Evolutionary conservation across 2,329 filamentous ascomycete genomes (phyloP).

Genomic region (Zopfia rhizophila): DNA sequence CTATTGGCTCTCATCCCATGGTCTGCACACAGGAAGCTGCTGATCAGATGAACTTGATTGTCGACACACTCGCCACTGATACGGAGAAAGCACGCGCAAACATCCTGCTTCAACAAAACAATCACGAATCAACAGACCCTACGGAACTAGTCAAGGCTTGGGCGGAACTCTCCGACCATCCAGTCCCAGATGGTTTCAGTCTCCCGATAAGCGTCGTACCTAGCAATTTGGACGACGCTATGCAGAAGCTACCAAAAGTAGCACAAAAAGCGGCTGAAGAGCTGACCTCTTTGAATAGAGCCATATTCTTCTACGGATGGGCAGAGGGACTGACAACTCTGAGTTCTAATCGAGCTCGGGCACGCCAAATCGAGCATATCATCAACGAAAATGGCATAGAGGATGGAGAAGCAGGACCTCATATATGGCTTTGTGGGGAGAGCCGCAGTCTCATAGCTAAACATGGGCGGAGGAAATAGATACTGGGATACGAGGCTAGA

Average conservation of each 20-base stretch:
- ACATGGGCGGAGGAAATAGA: conserved; percentile 39
- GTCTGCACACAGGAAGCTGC: conserved; percentile 75
- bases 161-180: conserved; percentile 62
- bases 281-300: conserved; percentile 71
- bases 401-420: conserved; percentile 67
- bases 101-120: conserved; percentile 65
- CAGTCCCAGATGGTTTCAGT: conserved; percentile 63
- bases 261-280: conserved; percentile 57
- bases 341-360: conserved; percentile 75
- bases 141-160: conserved; percentile 34
- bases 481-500: too few species aligned
- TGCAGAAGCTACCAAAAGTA: conserved; percentile 55
- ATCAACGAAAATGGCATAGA: conserved; percentile 63
- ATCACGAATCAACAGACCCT: conserved; percentile 15
- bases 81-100: conserved; percentile 64
- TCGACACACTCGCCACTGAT: conserved; percentile 51
- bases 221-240: conserved; percentile 54
- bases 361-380: conserved; percentile 70
- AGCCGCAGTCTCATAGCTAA: conserved; percentile 75
- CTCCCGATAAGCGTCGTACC: conserved; percentile 69
- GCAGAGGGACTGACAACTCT: conserved; percentile 70
- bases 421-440: conserved; percentile 72
- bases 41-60: conserved; percentile 65
- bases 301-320: conserved; percentile 80
- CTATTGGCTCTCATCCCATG: conserved; percentile 65